Base-by-base conservation (phyloP, 176 grass and related monocot species). In the Bromus sterilis region DNA sequence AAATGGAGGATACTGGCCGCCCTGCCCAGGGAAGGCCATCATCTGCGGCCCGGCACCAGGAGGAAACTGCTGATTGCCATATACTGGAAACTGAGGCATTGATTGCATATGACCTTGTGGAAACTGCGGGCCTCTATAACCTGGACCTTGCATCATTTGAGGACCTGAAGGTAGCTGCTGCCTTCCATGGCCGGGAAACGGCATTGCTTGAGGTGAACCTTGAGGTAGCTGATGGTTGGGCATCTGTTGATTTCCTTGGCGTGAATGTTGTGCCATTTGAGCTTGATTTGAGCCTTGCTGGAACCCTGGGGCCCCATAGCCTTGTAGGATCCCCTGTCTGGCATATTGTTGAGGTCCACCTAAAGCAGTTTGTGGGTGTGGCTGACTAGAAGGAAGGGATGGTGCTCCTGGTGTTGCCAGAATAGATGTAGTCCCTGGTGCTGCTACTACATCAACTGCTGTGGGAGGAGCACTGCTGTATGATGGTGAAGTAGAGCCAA, bases 231-330 rank as follows among this genome's bases (percentile, higher is more conserved):
- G 87, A 51, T 85, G 89, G 68, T 85, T 56, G 23, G 78, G 53
- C 70, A 86, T 83, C 36, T 80, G 89, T 67, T 89, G 89, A 77
- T 42, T 80, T 86, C 89, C 89, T 61, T 76, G 84, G n/a, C 34
- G 80, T 58, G 64, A 60, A 82, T 85, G 85, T 57, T 75, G 85
- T 30, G 57, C 9, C 78, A 85, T 85, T 41, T 80, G 68, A 56
- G 40, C 34, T 76, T 84, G 91, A 68, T 57, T 35, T 72, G 83
- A 41, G 37, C 76, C 83, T 36, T 46, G 81, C 46, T 64, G 56
- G 66, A 89, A 93, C 30, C 87, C 80, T 53, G 60, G 87, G 25
- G 59, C 28, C 58, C 66, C 88, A 86, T 76, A 78, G 39, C 24
- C 56, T 71, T 83, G 77, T 73, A 77, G 89, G 33, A 84, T 85